These are phyloP conservation scores for Cryptosporidium baileyi DNA, from an alignment of 169 alveolate species.

Conservation along the genomic window DNA sequence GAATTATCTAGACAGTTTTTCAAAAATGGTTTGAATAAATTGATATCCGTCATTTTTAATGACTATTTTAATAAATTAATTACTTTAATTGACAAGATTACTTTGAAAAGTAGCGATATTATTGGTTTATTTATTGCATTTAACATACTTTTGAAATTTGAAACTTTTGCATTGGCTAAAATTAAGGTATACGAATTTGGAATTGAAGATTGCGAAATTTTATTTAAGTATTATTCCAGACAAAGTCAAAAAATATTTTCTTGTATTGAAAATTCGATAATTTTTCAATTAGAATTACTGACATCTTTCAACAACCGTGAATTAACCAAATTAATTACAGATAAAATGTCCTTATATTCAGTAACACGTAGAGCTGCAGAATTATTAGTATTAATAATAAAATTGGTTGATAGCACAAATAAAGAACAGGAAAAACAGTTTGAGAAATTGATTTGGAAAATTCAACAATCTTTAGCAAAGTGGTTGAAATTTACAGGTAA, in stretches of 20 bases:
- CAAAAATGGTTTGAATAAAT: background rate
- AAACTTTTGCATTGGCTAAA: background rate
- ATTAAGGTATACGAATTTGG: background rate
- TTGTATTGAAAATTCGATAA: conserved; percentile 9
- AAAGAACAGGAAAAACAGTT: background rate
- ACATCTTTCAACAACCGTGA: conserved; percentile 6
- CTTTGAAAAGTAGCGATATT: conserved; percentile 16
- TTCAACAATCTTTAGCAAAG: conserved; percentile 1
- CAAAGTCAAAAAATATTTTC: background rate
- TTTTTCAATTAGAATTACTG: background rate
- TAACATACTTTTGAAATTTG: background rate
- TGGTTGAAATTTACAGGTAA: conserved; percentile 15
- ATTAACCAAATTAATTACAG: background rate
- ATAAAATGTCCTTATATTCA: background rate
- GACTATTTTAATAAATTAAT: background rate
- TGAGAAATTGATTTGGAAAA: background rate
- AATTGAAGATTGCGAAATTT: background rate
- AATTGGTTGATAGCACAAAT: background rate
- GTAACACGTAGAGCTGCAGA: conserved; percentile 56
- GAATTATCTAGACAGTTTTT: conserved; percentile 18
- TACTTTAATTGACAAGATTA: background rate
- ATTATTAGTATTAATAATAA: background rate
- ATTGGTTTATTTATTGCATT: conserved; percentile 10
- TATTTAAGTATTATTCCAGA: background rate
- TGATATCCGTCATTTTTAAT: background rate